Evolutionary conservation across 352 stramenopile species (phyloP), one percentile per base, ranked within the genome.

Genomic region (Thalassiosira livingstoniorum): DNA sequence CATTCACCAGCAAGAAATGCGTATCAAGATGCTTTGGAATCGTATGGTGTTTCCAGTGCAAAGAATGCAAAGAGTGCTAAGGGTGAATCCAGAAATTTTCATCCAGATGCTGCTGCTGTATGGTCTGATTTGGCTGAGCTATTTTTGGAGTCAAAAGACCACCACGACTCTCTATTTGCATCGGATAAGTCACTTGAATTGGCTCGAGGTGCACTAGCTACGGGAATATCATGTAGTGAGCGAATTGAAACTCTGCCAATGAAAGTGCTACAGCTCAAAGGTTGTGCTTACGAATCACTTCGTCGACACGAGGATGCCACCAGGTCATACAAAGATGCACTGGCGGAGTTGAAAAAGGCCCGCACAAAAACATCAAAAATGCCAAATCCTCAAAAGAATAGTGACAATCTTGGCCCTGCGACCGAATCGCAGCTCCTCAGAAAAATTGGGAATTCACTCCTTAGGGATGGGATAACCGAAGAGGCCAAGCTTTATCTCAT

Each of bases 241-340:
- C 43, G 39, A n/a, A 74, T 87, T 55, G 71, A 78, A 37, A 45
- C 27, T 4, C 11, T 84, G 34, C 21, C 39, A 51, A 35, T 80
- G 18, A 60, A 4, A 32, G 73, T 53, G 13, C 67, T 71, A 27
- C 35, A 84, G 29, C 47, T 82, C 27, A 72, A 66, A 23, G 81
- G 81, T 15, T 69, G 77, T 69, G 75, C 69, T 0, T 77, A 88
- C 25, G 47, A 27, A 18, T 64, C 55, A 32, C 53, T 76, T 39
- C 58, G 69, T 31, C 63, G 58, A 1, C 57, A 76, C 35, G 62
- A 75, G 37, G 76, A 84, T 62, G 75, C 81, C 11, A 74, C 61
- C 2, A 73, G 61, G 43, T 82, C 76, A 27, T 88, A 85, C 69
- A 61, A 73, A 55, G 70, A 88, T 43, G 81, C 75, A 5, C 53